Base-by-base conservation (phyloP, 192 early-diverging fungal species). In the Podila epicladia region DNA sequence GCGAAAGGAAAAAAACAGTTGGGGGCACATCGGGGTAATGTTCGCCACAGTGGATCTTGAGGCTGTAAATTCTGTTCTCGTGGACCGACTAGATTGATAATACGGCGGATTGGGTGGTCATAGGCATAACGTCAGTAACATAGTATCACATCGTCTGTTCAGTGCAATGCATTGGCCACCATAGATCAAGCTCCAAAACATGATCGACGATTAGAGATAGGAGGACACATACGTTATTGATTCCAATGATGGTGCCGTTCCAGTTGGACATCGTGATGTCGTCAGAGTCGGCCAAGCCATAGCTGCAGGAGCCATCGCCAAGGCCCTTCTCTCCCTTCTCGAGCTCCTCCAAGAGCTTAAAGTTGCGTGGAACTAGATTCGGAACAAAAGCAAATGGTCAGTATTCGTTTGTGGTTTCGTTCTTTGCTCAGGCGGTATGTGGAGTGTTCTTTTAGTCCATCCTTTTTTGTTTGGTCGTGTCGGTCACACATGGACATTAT, bases 301-400 rank as follows among this genome's bases (percentile, higher is more conserved):
- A 99, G 79, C 92, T 95, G 86, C 93, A 94, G 41, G 93, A 92
- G 11, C 96, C 97, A 83, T 98, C 97, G 62, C 97, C 95, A 78
- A 93, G 89, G 53, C 95, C 95, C 87, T 99, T 98, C 75, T 98
- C 97, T 58, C 95, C 96, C 85, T 96, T 95, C 80, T 99, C 98
- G 33, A 98, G 92, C 83, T 99, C 98, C 69, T 96, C 95, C 31
- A 99, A 86, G 69, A 99, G 92, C 69, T 94, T 90, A 84, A 99
- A 98, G 86, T 97, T 98, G 78, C 97, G 93, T 58, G 98, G 98
- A 82, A 97, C 96, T 96, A 91, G 22, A 4, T n/a, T 5, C 2
- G n/a, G 24, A 55, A 9, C 24, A 53, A 26, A 55, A 55, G 53
- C 17, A 26, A 55, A 19, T 55, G 24, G 53, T 24, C 53, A 55